A percentile compares a stretch with the other conserved stretches of the same genome.
These are phyloP conservation scores for Bacterosira constricta DNA, from an alignment of 108 stramenopile species.

Conservation along the genomic window DNA sequence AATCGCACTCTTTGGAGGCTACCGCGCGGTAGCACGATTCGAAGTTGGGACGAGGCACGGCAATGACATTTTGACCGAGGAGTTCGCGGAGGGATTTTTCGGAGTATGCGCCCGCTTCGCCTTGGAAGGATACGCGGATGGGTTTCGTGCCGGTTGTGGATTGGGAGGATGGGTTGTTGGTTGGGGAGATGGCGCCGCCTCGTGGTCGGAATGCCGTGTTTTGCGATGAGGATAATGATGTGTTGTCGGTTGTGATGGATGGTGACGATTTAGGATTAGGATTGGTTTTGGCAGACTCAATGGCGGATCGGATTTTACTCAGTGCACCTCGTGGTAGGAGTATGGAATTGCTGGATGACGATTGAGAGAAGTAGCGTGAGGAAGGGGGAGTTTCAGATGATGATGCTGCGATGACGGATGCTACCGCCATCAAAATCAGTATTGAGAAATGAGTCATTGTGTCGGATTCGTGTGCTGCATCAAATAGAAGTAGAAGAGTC, in stretches of 20 bases:
- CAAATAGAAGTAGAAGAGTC: too few species aligned
- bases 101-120: constrained; percentile 97
- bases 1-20: constrained; percentile 91
- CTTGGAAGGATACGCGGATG: constrained; percentile 94
- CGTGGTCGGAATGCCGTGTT: background rate
- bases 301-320: constrained; percentile 26
- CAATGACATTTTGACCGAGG: constrained; percentile 85
- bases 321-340: constrained; percentile 16
- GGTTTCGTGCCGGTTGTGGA: constrained; percentile 3
- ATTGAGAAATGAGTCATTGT: too few species aligned
- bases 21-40: constrained; percentile 97
- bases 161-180: too few species aligned
- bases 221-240: background rate
- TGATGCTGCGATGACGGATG: too few species aligned
- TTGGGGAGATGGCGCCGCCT: background rate
- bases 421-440: too few species aligned
- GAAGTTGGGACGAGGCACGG: constrained; percentile 89
- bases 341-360: too few species aligned
- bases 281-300: constrained; percentile 15
- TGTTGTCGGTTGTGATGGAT: background rate
- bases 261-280: background rate
- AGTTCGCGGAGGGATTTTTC: constrained; percentile 94
- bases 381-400: too few species aligned
- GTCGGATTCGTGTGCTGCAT: too few species aligned
- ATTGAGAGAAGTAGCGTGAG: too few species aligned